phyloP scores from a whole-genome alignment of 2,329 filamentous ascomycete genomes.

The Nemania diffusa region DNA sequence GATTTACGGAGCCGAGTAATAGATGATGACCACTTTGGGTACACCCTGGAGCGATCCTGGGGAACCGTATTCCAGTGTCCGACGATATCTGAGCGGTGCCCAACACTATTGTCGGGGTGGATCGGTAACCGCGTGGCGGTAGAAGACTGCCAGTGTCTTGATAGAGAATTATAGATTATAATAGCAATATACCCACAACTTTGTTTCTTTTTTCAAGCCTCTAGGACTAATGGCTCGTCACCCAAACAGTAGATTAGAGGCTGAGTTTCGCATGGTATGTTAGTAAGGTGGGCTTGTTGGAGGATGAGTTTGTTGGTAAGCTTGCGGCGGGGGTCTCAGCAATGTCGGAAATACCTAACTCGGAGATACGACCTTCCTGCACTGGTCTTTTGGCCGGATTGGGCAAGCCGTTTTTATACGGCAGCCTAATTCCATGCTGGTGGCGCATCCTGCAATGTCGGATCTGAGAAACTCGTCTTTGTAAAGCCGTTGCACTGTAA shows the following conservation, averaged over 20 bases:
- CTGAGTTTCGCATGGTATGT: neutral
- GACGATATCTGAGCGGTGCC: constrained; percentile 38
- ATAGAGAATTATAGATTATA: constrained; percentile 26
- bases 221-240: neutral
- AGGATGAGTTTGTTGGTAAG: no score
- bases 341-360: no score
- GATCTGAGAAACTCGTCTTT: no score
- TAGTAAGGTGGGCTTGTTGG: no score
- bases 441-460: no score
- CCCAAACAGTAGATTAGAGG: neutral
- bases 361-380: no score
- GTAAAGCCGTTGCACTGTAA: no score
- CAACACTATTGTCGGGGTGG: constrained; percentile 37
- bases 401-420: no score
- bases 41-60: constrained; percentile 35
- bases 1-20: constrained; percentile 27
- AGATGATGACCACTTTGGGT: constrained; percentile 33
- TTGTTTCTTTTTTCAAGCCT: constrained; percentile 9
- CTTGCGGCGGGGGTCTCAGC: no score
- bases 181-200: constrained; percentile 25
- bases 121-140: constrained; percentile 33
- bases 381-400: no score
- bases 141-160: constrained; percentile 39
- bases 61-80: constrained; percentile 37
- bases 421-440: no score